Evolutionary conservation across 805 yeast species (phyloP).

Genomic region (Starmerella kuoi): DNA sequence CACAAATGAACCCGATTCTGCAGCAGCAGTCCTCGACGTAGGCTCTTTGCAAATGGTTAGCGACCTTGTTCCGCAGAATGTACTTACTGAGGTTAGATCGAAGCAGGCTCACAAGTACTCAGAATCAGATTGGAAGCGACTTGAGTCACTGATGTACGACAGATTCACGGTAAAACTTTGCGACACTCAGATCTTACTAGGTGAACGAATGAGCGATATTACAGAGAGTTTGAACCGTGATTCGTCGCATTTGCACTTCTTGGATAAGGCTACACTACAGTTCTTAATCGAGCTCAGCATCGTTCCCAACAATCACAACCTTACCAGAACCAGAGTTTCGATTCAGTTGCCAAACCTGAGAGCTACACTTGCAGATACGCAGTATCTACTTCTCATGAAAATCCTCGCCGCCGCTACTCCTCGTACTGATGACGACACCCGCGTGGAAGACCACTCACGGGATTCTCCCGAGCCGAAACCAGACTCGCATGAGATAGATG

Average conservation of each 20-base stretch:
- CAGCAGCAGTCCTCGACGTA: slow-evolving; percentile 86
- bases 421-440: not conserved
- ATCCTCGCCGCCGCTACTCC: slow-evolving; percentile 63
- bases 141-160: slow-evolving; percentile 80
- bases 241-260: slow-evolving; percentile 44
- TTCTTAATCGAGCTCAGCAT: slow-evolving; percentile 72
- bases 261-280: slow-evolving; percentile 65
- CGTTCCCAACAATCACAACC: slow-evolving; percentile 60
- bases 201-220: slow-evolving; percentile 46
- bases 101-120: slow-evolving; percentile 45
- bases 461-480: not conserved
- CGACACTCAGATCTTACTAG: slow-evolving; percentile 81
- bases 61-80: slow-evolving; percentile 46
- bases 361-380: slow-evolving; percentile 72
- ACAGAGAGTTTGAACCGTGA: slow-evolving; percentile 40
- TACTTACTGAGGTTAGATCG: slow-evolving; percentile 52
- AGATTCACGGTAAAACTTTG: slow-evolving; percentile 62
- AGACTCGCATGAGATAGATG: not conserved
- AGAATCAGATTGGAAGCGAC: slow-evolving; percentile 58
- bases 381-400: slow-evolving; percentile 78
- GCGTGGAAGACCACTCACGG: not conserved
- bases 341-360: slow-evolving; percentile 65
- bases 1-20: slow-evolving; percentile 60
- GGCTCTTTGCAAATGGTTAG: slow-evolving; percentile 83
- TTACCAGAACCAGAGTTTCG: slow-evolving; percentile 60